Evolutionary conservation across 495 filamentous ascomycete species (phyloP).

Genomic region (Tirmania nivea): DNA sequence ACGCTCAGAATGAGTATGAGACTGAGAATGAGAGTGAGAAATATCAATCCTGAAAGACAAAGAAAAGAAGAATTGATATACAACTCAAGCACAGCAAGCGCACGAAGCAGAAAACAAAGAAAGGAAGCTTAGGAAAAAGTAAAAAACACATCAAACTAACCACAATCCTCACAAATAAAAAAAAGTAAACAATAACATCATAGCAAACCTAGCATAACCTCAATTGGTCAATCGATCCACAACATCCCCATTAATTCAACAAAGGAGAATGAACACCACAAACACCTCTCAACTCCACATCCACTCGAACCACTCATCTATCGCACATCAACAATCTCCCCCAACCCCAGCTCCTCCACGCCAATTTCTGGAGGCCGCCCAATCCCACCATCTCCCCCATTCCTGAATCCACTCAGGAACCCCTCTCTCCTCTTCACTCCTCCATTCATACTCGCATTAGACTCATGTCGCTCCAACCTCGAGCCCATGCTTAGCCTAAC

Average conservation of each 20-base stretch:
- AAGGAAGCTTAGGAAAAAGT: constrained; percentile 17
- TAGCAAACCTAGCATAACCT: constrained; percentile 1
- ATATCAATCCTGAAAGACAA: background rate
- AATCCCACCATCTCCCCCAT: constrained; percentile 3
- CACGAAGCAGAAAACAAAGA: constrained; percentile 9
- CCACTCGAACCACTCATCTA: constrained; percentile 2
- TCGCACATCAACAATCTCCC: constrained; percentile 4
- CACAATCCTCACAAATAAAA: constrained; percentile 1
- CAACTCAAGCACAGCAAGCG: constrained; percentile 2
- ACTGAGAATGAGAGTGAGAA: background rate
- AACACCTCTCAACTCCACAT: background rate
- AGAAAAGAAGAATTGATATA: constrained; percentile 3
- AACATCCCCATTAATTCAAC: background rate
- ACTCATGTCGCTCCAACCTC: background rate
- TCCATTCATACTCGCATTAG: constrained; percentile 2
- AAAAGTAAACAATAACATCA: constrained; percentile 6
- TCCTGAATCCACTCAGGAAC: constrained; percentile 1
- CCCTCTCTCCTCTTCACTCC: constrained; percentile 3
- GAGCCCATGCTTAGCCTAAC: no score
- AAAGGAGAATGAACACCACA: constrained; percentile 1
- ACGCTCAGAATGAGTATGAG: background rate
- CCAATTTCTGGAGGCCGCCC: constrained; percentile 11
- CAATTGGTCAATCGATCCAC: background rate
- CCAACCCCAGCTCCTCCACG: constrained; percentile 4
- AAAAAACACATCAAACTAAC: background rate